phyloP scores from a whole-genome alignment of 768 basidiomycete species.

The Leccinum uliginosum region DNA sequence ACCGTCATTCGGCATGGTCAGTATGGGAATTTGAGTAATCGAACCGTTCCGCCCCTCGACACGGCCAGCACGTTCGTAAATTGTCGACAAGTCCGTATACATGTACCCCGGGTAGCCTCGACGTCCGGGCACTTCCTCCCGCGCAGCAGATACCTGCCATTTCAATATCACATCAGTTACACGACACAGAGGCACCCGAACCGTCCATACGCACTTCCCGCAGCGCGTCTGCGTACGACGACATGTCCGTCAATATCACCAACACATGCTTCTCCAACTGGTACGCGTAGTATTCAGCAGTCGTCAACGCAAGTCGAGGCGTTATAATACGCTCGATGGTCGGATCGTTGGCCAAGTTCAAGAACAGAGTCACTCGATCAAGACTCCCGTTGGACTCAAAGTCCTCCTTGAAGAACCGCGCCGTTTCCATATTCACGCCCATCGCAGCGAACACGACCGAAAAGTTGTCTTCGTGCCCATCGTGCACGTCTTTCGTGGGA shows the following conservation, averaged over 20 bases:
- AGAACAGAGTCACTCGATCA: slow-evolving; percentile 95
- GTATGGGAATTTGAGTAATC: slow-evolving; percentile 98
- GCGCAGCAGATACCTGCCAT: slow-evolving; percentile 81
- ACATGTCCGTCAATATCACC: slow-evolving; percentile 99
- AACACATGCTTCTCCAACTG: slow-evolving; percentile 99
- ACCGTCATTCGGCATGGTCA: slow-evolving; percentile 99
- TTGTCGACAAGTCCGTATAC: slow-evolving; percentile 99
- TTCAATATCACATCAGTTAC: slow-evolving; percentile 6
- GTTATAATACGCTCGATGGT: slow-evolving; percentile 99
- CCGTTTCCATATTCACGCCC: slow-evolving; percentile 99
- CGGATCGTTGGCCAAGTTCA: slow-evolving; percentile 98
- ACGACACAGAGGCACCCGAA: slow-evolving; percentile 2
- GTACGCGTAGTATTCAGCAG: slow-evolving; percentile 99
- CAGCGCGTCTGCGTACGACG: slow-evolving; percentile 93
- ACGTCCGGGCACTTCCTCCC: slow-evolving; percentile 98
- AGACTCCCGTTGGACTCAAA: slow-evolving; percentile 98
- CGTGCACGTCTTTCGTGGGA: slow-evolving; percentile 95
- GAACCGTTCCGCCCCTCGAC: slow-evolving; percentile 97
- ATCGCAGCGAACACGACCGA: slow-evolving; percentile 99
- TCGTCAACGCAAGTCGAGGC: slow-evolving; percentile 94
- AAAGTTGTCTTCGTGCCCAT: slow-evolving; percentile 99
- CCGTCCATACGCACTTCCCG: slow-evolving; percentile 64
- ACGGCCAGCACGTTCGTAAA: slow-evolving; percentile 98
- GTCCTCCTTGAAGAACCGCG: slow-evolving; percentile 99
- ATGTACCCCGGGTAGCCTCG: slow-evolving; percentile 98